Base-by-base conservation (phyloP, 495 filamentous ascomycete species). In the Hypoxylon crocopeplum region DNA sequence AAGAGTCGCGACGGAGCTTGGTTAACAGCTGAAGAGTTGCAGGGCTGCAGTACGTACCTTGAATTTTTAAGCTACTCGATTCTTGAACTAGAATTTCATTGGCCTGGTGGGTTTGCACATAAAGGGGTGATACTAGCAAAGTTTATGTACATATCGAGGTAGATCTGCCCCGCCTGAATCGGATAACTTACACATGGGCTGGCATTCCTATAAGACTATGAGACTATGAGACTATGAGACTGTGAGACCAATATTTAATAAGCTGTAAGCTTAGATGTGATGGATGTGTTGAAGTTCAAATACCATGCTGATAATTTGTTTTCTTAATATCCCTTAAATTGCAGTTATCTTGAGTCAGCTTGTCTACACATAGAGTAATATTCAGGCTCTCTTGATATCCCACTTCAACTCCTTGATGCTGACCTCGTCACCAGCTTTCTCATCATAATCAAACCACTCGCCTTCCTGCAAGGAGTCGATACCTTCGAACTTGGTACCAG, bases 341-440 rank as follows among this genome's bases (percentile, higher is more conserved):
- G n/a, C n/a, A n/a, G n/a, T n/a, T n/a, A n/a, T n/a, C n/a, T n/a
- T n/a, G n/a, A n/a, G n/a, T n/a, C n/a, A n/a, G n/a, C n/a, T n/a
- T n/a, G n/a, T n/a, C n/a, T n/a, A n/a, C n/a, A n/a, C n/a, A n/a
- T n/a, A n/a, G n/a, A n/a, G n/a, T n/a, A n/a, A 6, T 2, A 1
- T 32, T 68, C 57, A 90, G 7, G 82, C 82, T 51, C 89, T 79
- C 59, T 84, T 83, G 58, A 99, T 87, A 59, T 88, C 85, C 92
- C 92, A 99, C 64, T 84, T 91, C 42, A 97, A 56, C 36, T 97
- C 92, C 76, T 93, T 97, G 68, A 99, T 92, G 69, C 88, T 79
- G 12, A 81, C 78, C 44, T 81, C 77, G 4, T 80, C 75, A 1
- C 70, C 77, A 15, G 86, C 78, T 75, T 90, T 89, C 74, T 81